Conservation (phyloP, 148 eudicot genomes). For the Salicornia ramosissima region DNA sequence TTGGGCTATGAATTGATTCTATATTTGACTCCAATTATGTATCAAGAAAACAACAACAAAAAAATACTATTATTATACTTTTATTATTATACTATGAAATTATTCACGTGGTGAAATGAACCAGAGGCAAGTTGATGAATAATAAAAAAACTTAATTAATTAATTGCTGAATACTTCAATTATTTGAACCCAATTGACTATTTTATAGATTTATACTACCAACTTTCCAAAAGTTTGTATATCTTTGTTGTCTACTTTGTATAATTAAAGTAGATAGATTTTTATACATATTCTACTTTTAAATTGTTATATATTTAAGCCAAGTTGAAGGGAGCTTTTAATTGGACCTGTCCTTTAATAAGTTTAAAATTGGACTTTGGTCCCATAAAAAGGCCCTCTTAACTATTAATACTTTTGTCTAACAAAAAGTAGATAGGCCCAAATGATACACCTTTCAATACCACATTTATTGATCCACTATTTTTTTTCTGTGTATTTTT, state of each 20-base stretch:
- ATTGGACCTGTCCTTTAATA: too few species aligned
- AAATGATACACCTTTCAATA: too few species aligned
- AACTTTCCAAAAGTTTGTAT: neutral
- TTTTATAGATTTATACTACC: neutral
- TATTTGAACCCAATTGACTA: neutral
- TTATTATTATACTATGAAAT: neutral
- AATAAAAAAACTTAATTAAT: neutral
- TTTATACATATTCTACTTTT: too few species aligned
- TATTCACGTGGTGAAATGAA: conserved; percentile 6
- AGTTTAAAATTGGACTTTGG: too few species aligned
- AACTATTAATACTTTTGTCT: too few species aligned
- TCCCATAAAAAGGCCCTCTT: too few species aligned
- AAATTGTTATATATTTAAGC: neutral
- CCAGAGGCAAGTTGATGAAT: neutral
- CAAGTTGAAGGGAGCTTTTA: neutral
- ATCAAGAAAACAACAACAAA: neutral
- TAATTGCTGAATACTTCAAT: neutral
- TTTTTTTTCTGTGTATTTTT: too few species aligned
- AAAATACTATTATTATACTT: neutral
- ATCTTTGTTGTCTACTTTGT: neutral
- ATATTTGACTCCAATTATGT: neutral
- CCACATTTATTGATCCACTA: too few species aligned
- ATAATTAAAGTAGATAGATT: neutral
- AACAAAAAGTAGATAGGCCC: too few species aligned
- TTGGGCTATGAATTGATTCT: too few species aligned